phyloP scores from a whole-genome alignment of 352 stramenopile genomes.

The Globisporangium takayamanum region DNA sequence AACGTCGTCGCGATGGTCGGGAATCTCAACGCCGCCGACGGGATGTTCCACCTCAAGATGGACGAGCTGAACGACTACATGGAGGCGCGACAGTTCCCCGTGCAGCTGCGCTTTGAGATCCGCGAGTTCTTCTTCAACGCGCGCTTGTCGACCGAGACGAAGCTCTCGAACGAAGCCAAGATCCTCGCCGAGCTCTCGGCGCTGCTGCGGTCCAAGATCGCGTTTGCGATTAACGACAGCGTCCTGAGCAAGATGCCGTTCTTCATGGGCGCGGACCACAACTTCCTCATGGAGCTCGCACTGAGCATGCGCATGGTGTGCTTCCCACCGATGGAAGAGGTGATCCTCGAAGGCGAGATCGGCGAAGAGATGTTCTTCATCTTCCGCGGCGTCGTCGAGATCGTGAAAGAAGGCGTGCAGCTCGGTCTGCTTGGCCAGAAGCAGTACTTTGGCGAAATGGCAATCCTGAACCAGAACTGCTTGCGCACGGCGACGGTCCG shows the following conservation, averaged over 20 bases:
- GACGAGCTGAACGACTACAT: conserved; percentile 83
- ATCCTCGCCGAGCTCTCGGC: conserved; percentile 63
- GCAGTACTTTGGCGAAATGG: conserved; percentile 78
- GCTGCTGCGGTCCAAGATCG: conserved; percentile 71
- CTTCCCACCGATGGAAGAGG: conserved; percentile 53
- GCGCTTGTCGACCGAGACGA: conserved; percentile 54
- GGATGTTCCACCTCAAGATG: conserved; percentile 57
- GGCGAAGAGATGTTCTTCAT: conserved; percentile 74
- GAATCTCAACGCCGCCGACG: conserved; percentile 60
- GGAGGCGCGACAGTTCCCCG: conserved; percentile 55
- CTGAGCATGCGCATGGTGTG: conserved; percentile 76
- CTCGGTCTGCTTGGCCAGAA: conserved; percentile 60
- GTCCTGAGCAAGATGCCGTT: conserved; percentile 75
- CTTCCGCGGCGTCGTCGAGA: conserved; percentile 65
- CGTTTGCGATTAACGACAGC: conserved; percentile 68
- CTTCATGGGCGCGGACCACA: conserved; percentile 63
- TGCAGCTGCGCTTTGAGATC: conserved; percentile 65
- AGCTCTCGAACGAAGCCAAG: conserved; percentile 51
- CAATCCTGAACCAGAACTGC: conserved; percentile 58
- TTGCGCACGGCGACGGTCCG: conserved; percentile 51
- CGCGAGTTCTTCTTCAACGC: conserved; percentile 77
- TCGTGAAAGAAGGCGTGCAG: conserved; percentile 34
- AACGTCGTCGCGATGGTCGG: conserved; percentile 75
- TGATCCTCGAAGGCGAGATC: conserved; percentile 65
- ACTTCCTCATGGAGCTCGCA: conserved; percentile 74